These are phyloP conservation scores for Gynandropsis gynandra DNA, from an alignment of 345 rosid species.

Conservation along the genomic window DNA sequence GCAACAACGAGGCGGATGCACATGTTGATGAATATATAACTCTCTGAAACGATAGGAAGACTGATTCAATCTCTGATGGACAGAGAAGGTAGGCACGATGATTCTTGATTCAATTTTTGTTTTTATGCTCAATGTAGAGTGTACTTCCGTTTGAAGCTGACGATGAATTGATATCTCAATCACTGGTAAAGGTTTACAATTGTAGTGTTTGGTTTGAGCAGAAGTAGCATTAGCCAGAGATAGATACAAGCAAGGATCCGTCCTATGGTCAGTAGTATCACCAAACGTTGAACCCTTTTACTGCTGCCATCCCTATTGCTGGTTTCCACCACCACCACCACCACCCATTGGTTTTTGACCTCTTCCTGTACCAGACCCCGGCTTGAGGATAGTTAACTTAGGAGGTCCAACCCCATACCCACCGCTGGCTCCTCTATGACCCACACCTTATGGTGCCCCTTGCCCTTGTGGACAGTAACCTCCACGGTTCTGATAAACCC, in stretches of 20 bases:
- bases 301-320: slow-evolving; percentile 80
- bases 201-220: slow-evolving; percentile 37
- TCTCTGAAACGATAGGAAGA: too few relatives aligned
- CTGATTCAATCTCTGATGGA: slow-evolving; percentile 6
- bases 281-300: too few relatives aligned
- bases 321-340: too few relatives aligned
- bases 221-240: slow-evolving; percentile 70
- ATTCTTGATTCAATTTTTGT: too few relatives aligned
- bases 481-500: slow-evolving; percentile 40
- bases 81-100: slow-evolving; percentile 17
- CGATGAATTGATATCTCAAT: too few relatives aligned
- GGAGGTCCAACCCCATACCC: slow-evolving; percentile 71
- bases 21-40: slow-evolving; percentile 40
- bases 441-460: slow-evolving; percentile 61
- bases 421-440: slow-evolving; percentile 59
- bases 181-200: too few relatives aligned
- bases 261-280: too few relatives aligned
- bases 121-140: slow-evolving; percentile 13
- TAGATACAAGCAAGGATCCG: too few relatives aligned
- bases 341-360: slow-evolving; percentile 84
- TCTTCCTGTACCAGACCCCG: slow-evolving; percentile 58
- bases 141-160: background rate
- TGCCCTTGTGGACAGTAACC: slow-evolving; percentile 79
- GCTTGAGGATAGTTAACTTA: slow-evolving; percentile 68
- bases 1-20: slow-evolving; percentile 64